phyloP scores from a whole-genome alignment of 2,329 filamentous ascomycete species.

The Apiospora arundinis region DNA sequence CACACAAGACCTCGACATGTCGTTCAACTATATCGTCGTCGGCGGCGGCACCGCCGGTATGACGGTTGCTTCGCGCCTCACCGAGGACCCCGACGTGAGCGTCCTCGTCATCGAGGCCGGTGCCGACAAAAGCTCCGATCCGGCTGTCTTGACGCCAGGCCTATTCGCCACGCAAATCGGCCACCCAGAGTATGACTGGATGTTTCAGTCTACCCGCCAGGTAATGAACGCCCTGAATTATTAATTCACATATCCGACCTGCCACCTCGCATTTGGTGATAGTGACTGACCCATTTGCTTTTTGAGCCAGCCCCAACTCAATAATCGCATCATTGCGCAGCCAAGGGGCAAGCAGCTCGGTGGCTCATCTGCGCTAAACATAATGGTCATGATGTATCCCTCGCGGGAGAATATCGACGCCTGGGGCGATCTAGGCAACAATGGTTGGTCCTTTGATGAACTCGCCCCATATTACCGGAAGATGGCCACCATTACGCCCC shows the following conservation, averaged over 20 bases:
- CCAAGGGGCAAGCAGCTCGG: constrained; percentile 24
- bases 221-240: neutral
- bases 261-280: neutral
- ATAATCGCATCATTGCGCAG: constrained; percentile 17
- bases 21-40: constrained; percentile 29
- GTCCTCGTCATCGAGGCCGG: constrained; percentile 28
- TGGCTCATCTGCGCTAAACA: constrained; percentile 25
- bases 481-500: constrained; percentile 20
- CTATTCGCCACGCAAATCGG: constrained; percentile 28
- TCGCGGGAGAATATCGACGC: constrained; percentile 12
- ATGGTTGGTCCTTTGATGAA: constrained; percentile 22
- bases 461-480: constrained; percentile 23
- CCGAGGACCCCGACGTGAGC: constrained; percentile 21
- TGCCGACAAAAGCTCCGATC: constrained; percentile 21
- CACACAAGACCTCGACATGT: too few species aligned
- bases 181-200: constrained; percentile 27
- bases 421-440: constrained; percentile 25
- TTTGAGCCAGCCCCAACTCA: constrained; percentile 5
- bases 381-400: constrained; percentile 22
- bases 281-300: neutral
- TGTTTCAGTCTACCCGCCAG: constrained; percentile 23
- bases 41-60: constrained; percentile 34
- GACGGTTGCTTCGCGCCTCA: constrained; percentile 30
- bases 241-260: neutral
- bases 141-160: constrained; percentile 19